Percentiles rank a stretch among this genome's conserved stretches.
Conservation (phyloP, 345 rosid genomes). For the Eucalyptus cladocalyx region DNA sequence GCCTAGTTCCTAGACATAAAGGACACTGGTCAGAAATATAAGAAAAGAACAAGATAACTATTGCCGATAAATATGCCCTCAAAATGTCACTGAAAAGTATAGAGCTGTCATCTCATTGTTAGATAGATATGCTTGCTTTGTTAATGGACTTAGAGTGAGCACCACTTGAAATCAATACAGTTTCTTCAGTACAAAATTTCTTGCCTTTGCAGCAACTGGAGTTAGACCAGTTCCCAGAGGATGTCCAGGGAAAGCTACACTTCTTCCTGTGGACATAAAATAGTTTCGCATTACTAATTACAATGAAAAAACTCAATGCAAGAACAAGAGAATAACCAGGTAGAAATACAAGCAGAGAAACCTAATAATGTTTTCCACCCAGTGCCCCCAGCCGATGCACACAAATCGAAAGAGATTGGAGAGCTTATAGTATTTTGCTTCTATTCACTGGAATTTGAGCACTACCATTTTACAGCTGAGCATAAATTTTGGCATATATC, state of each 20-base stretch:
- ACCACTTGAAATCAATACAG: conserved; percentile 23
- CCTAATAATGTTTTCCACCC: not conserved
- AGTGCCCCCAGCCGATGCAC: not conserved
- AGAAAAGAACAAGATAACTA: not conserved
- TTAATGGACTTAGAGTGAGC: conserved; percentile 21
- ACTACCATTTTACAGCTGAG: not conserved
- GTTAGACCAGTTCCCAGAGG: conserved; percentile 88
- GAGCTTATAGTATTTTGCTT: not conserved
- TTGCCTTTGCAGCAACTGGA: conserved; percentile 87
- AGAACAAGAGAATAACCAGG: not conserved
- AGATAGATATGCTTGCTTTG: not conserved
- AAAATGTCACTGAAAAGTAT: not conserved
- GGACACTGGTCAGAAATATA: not conserved
- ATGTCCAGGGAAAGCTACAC: conserved; percentile 98
- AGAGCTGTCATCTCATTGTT: not conserved
- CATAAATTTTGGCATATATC: not conserved
- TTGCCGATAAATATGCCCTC: not conserved
- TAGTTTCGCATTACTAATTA: not conserved
- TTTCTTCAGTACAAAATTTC: conserved; percentile 10
- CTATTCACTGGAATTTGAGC: not conserved
- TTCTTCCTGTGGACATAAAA: conserved; percentile 49
- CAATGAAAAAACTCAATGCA: not conserved
- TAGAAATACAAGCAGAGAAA: not conserved
- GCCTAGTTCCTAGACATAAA: conserved; percentile 61
- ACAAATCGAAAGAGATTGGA: not conserved